Conservation (phyloP, 768 basidiomycete species). For the Pisolithus albus region DNA sequence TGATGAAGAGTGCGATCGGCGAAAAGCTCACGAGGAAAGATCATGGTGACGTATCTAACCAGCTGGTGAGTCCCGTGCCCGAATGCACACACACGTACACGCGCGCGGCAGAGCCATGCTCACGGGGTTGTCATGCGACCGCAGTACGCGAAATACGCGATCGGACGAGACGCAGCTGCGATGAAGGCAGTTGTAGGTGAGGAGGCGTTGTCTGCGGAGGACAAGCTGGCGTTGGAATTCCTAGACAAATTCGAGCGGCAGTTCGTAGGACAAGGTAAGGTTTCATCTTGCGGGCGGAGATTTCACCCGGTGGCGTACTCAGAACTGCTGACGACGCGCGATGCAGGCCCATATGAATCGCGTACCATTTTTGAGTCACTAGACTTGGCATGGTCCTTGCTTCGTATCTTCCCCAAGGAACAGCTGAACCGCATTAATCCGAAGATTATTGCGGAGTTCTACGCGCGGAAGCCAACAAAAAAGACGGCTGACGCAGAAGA, state of each 20-base stretch:
- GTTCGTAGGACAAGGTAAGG: slow-evolving; percentile 91
- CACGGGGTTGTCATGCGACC: slow-evolving; percentile 15
- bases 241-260: slow-evolving; percentile 95
- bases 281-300: slow-evolving; percentile 9
- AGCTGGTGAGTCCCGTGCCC: slow-evolving; percentile 59
- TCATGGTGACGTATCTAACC: slow-evolving; percentile 98
- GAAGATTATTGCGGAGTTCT: slow-evolving; percentile 92
- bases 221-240: slow-evolving; percentile 96
- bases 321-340: slow-evolving; percentile 5
- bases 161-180: slow-evolving; percentile 91
- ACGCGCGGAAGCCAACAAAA: slow-evolving; percentile 74
- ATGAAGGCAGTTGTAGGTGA: slow-evolving; percentile 99
- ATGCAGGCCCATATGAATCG: slow-evolving; percentile 83
- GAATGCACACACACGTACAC: slow-evolving; percentile 4
- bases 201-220: slow-evolving; percentile 90
- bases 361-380: slow-evolving; percentile 95
- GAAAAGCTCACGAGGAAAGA: slow-evolving; percentile 96
- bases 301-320: background rate
- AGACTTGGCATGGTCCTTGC: slow-evolving; percentile 92
- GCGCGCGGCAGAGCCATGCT: slow-evolving; percentile 3
- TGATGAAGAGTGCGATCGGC: slow-evolving; percentile 99
- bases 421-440: slow-evolving; percentile 97
- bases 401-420: slow-evolving; percentile 98
- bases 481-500: slow-evolving; percentile 48
- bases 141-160: slow-evolving; percentile 96